Base-by-base conservation (phyloP, 2,329 filamentous ascomycete species). In the Penicillium janthinellum region DNA sequence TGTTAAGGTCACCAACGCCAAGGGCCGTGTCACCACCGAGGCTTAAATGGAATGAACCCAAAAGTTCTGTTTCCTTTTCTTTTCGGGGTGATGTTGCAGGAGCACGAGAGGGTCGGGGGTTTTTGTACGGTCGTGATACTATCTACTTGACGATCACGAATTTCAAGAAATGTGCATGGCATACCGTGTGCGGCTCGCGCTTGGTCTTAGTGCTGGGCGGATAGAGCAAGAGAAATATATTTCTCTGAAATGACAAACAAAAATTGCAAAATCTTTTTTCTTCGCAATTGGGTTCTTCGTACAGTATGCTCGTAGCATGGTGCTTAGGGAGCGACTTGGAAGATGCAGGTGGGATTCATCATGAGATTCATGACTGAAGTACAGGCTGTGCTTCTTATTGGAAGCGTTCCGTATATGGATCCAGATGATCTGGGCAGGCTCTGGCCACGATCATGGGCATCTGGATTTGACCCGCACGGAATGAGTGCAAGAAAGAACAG, bases 1-100 rank as follows among this genome's bases (percentile, higher is more conserved):
- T 79, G 95, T 99, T 81, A 99, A 99, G 91, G 94, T 99, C 81
- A 99, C 95, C 80, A 99, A 99, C 88, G 83, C 91, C 83, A 96
- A 97, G 91, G 95, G 93, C 79, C 96, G 94, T 88, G 90, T 99
- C 81, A 96, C 94, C 75, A 96, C 92, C 74, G 95, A 99, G 88
- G 84, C 85, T 74, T 88, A 84, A 75, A 75, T 71, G 72, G 69
- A 72, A 77, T 86, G 70, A 92, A 76, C 64, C 53, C 77, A 78
- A 63, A 68, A 63, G 67, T 7, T 78, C 70, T 48, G 80, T 69
- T 66, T 64, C 62, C 51, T 65, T 67, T 60, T 57, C 49, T 49
- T 66, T 64, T 57, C 57, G 62, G 59, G 64, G 60, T 56, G 59
- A 48, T 54, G 59, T 60, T 48, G 61, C 63, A 63, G 63, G 67